phyloP scores from a whole-genome alignment of 768 basidiomycete species.

The Serpula lacrymans region DNA sequence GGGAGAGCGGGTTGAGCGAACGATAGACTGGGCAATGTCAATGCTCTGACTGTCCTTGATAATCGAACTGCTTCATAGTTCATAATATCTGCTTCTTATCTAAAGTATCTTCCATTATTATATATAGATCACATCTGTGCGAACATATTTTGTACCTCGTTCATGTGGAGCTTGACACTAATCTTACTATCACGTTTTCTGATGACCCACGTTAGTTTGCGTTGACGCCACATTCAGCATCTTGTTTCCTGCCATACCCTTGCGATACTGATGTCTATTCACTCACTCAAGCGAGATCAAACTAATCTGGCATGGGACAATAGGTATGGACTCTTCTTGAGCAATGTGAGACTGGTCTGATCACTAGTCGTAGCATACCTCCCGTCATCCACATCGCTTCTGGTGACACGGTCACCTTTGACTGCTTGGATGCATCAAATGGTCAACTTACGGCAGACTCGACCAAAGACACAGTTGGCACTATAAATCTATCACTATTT shows the following conservation, averaged over 20 bases:
- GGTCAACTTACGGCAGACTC: conserved; percentile 50
- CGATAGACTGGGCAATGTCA: conserved; percentile 37
- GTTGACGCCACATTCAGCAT: conserved; percentile 1
- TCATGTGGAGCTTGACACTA: not conserved
- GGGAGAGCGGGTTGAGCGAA: conserved; percentile 9
- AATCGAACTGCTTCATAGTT: too few relatives aligned
- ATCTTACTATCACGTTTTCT: not conserved
- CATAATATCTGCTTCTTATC: not conserved
- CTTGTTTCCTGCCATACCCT: not conserved
- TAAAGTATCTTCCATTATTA: not conserved
- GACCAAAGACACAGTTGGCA: conserved; percentile 30
- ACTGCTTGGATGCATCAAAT: conserved; percentile 63
- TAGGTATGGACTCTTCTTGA: conserved; percentile 32
- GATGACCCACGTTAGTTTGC: too few relatives aligned
- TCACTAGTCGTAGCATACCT: conserved; percentile 37
- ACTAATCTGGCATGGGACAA: conserved; percentile 60
- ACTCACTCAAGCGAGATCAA: conserved; percentile 50
- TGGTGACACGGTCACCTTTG: conserved; percentile 53
- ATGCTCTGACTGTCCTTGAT: too few relatives aligned
- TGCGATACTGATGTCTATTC: conserved; percentile 40
- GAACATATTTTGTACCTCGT: conserved; percentile 1
- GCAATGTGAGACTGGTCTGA: not conserved
- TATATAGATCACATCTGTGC: not conserved
- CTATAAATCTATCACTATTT: conserved; percentile 44
- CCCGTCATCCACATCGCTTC: conserved; percentile 49